phyloP scores from a whole-genome alignment of 768 basidiomycete genomes.

The Mycena vulgaris region DNA sequence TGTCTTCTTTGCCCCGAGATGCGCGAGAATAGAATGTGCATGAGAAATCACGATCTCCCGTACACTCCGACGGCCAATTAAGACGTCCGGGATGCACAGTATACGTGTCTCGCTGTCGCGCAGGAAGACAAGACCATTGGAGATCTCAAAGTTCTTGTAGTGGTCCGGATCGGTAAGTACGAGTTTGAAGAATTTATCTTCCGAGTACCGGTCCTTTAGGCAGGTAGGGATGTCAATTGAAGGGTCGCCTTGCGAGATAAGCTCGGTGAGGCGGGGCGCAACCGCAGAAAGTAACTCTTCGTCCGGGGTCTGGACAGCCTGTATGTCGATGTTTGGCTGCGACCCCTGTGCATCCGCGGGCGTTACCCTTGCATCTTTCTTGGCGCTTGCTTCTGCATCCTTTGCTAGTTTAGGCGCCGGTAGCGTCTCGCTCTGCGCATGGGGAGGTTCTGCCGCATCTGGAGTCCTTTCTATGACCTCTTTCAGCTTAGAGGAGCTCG shows the following conservation, averaged over 20 bases:
- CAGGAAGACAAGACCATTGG: slow-evolving; percentile 42
- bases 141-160: slow-evolving; percentile 44
- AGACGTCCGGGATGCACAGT: slow-evolving; percentile 45
- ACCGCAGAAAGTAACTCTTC: slow-evolving; percentile 1
- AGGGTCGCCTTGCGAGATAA: slow-evolving; percentile 11
- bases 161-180: slow-evolving; percentile 42
- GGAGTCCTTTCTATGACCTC: not conserved
- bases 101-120: not conserved
- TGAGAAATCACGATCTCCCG: slow-evolving; percentile 50
- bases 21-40: slow-evolving; percentile 54
- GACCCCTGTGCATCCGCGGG: not conserved
- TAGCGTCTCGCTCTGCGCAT: not conserved
- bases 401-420: not conserved
- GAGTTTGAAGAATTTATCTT: slow-evolving; percentile 49
- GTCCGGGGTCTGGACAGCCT: slow-evolving; percentile 7
- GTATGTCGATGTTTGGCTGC: too few species aligned
- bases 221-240: slow-evolving; percentile 12
- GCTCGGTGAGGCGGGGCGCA: slow-evolving; percentile 4
- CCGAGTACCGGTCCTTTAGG: slow-evolving; percentile 37
- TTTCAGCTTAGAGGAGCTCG: too few species aligned
- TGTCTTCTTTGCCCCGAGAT: slow-evolving; percentile 49
- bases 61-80: slow-evolving; percentile 18
- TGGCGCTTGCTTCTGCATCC: too few species aligned
- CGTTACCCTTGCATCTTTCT: too few species aligned
- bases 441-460: not conserved